Evolutionary conservation across 2,329 filamentous ascomycete genomes (phyloP).

Genomic region (Ramichloridium luteum): DNA sequence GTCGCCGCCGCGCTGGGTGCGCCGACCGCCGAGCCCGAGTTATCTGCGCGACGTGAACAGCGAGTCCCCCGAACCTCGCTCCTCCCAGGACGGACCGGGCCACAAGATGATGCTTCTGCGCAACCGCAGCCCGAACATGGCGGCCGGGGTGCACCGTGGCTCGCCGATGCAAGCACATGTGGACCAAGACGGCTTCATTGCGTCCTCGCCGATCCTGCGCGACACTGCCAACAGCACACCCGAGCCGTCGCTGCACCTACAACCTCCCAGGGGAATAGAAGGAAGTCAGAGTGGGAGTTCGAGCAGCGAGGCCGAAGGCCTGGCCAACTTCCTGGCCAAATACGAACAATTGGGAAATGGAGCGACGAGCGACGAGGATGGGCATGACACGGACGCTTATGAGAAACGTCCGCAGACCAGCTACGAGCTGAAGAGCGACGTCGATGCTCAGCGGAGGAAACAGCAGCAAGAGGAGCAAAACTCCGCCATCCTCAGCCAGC

Average conservation of each 20-base stretch:
- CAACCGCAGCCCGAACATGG: constrained; percentile 13
- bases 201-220: constrained; percentile 21
- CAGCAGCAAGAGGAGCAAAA: constrained; percentile 47
- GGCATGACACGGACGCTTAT: constrained; percentile 10
- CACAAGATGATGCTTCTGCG: constrained; percentile 23
- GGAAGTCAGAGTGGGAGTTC: constrained; percentile 26
- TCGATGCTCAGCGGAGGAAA: constrained; percentile 22
- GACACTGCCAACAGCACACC: constrained; percentile 20
- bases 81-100: constrained; percentile 9
- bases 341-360: constrained; percentile 13
- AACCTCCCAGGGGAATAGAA: constrained; percentile 9
- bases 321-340: constrained; percentile 23
- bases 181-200: constrained; percentile 5
- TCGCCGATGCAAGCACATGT: neutral
- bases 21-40: constrained; percentile 19
- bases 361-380: constrained; percentile 14
- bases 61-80: constrained; percentile 3
- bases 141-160: neutral
- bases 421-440: constrained; percentile 10
- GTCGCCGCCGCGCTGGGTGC: constrained; percentile 13
- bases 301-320: constrained; percentile 31
- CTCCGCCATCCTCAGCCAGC: constrained; percentile 62
- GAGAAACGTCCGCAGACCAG: constrained; percentile 13
- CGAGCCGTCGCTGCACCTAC: constrained; percentile 9
- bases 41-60: constrained; percentile 15